Evolutionary conservation across 805 yeast genomes (phyloP), one percentile per base, ranked within the genome.

Genomic region (Spathaspora gorwiae): DNA sequence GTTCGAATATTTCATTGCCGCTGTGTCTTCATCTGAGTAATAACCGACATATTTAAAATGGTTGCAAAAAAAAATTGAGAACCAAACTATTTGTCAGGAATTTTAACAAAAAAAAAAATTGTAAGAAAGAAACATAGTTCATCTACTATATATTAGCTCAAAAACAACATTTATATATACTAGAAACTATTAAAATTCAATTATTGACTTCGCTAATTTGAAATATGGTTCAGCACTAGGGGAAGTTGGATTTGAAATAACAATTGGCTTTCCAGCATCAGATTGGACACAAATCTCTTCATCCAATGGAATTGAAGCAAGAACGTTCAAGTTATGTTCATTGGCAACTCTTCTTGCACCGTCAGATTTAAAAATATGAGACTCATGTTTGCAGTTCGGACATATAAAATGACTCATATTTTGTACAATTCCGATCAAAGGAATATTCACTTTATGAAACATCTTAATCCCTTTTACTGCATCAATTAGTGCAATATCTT

Each of bases 381-480:
- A 72, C 50, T 81, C 83, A 52, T 84, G 90, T 41, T 70, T 59
- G 57, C 96, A 88, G 48, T 84, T 80, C 3, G 95, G 88, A 56
- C 96, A 88, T 7, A 78, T 57, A 57, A 73, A 87, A 51, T 76
- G 76, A 52, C 92, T 83, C 96, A 88, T 88, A 57, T 88, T 88
- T 55, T 87, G 87, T 0, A 88, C 88, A 49, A 87, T 58, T 0
- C 96, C 96, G 27, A 84, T 53, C 0, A 88, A 75, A 0, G 94
- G 95, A 9, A 85, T 79, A 14, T 77, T 64, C 35, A 87, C 85
- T 51, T 84, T 84, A 5, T 78, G 64, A 60, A 84, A 87, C 92
- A 88, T 83, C 9, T 85, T 71, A 9, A 87, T 78, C 0, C 96
- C 96, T 51, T 88, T 82, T 15, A 81, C 78, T 0, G 88, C 95